Evolutionary conservation across 495 filamentous ascomycete species (phyloP), one percentile per base, ranked within the genome.

Genomic region (Hypoxylon perforatum): DNA sequence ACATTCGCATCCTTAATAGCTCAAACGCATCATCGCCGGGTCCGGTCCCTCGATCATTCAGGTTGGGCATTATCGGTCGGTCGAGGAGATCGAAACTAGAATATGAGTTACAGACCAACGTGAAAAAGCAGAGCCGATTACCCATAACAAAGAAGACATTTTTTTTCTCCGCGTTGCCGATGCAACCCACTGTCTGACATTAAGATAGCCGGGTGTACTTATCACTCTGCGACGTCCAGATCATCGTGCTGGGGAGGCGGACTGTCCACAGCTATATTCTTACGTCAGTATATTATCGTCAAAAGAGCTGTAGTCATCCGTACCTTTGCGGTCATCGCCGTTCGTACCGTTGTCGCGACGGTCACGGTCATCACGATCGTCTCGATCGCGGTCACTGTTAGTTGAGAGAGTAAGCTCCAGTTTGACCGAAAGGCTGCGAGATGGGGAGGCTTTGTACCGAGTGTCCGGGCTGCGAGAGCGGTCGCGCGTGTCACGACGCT

Each of bases 271-370:
- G 86, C 82, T 82, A 54, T 12, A 38, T 28, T 6, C n/a, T n/a
- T 0, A 66, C 42, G 63, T 77, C 46, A 78, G 65, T 44, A 47
- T 36, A 21, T 45, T 39, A 45, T 49, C 54, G 45, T 41, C 46
- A 67, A 57, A 67, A 51, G 45, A 53, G 58, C 65, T 36, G 19
- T 0, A 2, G 12, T 58, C 56, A 39, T 45, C 77, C 82, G 73
- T 80, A 97, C 95, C 89, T 88, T 97, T 97, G 72, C 91, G 86
- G 52, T 98, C 95, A 71, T 98, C 89, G 21, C 88, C 90, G 68
- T 91, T 91, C 35, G 86, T 82, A 58, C 85, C 89, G 64, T 87
- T 88, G 67, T 91, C 89, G 65, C 84, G 86, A 55, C 79, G 78
- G 68, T 85, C 78, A 25, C 77, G 78, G 15, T 84, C 80, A 48